A percentile compares a stretch with the other conserved stretches of the same genome.
These are phyloP conservation scores for Chlorella sp. DNA, from an alignment of 139 green algal genomes.

Conservation along the genomic window DNA sequence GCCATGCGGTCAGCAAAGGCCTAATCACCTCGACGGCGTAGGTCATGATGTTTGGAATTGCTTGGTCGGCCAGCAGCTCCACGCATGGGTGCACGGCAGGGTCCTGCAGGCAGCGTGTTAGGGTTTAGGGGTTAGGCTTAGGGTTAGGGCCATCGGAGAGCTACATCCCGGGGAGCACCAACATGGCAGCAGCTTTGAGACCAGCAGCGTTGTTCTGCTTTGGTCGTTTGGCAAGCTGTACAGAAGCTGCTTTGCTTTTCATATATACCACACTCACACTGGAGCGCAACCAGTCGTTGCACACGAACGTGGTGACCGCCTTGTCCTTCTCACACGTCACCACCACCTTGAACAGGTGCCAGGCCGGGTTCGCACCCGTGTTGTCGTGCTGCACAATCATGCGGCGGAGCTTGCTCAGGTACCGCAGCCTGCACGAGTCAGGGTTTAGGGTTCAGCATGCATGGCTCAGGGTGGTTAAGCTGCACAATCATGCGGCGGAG, in stretches of 20 bases:
- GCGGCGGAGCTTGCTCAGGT: constrained; percentile 21
- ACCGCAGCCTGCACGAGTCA: constrained; percentile 14
- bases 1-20: too few relatives aligned
- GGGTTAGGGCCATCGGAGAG: neutral
- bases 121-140: too few relatives aligned
- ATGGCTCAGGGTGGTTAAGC: constrained; percentile 53
- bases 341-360: constrained; percentile 45
- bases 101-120: constrained; percentile 23
- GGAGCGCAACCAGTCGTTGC: constrained; percentile 20
- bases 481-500: constrained; percentile 31
- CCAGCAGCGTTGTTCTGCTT: neutral
- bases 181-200: neutral
- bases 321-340: constrained; percentile 27
- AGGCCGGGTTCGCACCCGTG: constrained; percentile 33
- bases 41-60: constrained; percentile 12
- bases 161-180: neutral
- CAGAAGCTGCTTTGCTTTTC: neutral
- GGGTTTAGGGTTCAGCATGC: too few relatives aligned
- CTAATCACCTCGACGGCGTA: constrained; percentile 25
- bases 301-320: constrained; percentile 13
- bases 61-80: constrained; percentile 29
- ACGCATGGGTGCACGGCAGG: constrained; percentile 15
- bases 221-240: neutral
- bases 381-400: constrained; percentile 46
- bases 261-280: constrained; percentile 4